Percentiles rank a stretch among this genome's conserved stretches.
Conservation (phyloP, 2,329 filamentous ascomycete species). For the Drechslerella coelobrocha region DNA sequence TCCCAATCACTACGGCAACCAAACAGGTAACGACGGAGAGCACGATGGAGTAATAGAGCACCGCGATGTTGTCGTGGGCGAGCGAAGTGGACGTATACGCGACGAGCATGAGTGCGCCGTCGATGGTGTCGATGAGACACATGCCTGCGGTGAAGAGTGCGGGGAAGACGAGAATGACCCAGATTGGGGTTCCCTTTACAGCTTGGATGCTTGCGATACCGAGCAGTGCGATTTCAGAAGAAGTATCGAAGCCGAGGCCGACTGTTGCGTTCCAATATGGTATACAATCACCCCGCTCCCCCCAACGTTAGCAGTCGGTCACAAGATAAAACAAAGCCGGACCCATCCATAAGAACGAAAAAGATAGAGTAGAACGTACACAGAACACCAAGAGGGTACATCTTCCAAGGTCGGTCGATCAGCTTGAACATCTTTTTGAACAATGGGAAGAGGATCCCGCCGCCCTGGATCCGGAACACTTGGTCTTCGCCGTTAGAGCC, state of each 20-base stretch:
- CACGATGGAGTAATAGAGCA: constrained; percentile 91
- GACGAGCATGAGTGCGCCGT: constrained; percentile 93
- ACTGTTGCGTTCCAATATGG: constrained; percentile 57
- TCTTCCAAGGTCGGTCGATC: constrained; percentile 83
- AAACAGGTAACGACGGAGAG: constrained; percentile 82
- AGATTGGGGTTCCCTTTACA: constrained; percentile 83
- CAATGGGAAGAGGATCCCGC: constrained; percentile 74
- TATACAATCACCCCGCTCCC: no score
- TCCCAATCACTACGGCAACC: constrained; percentile 83
- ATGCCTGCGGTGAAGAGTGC: constrained; percentile 93
- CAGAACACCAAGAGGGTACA: constrained; percentile 87
- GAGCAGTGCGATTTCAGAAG: constrained; percentile 87
- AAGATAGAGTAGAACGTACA: constrained; percentile 58
- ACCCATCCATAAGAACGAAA: no score
- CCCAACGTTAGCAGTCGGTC: no score
- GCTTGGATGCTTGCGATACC: constrained; percentile 90
- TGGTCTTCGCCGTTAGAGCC: constrained; percentile 58
- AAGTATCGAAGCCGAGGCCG: constrained; percentile 93
- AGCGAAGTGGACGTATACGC: constrained; percentile 83
- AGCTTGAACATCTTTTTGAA: constrained; percentile 79
- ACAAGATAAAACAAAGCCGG: no score
- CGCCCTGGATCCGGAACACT: constrained; percentile 65
- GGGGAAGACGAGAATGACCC: constrained; percentile 92
- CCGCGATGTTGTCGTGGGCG: constrained; percentile 81
- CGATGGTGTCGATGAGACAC: constrained; percentile 90